Percentiles rank a stretch among this genome's conserved stretches.
These are phyloP conservation scores for Polychaeton citri DNA, from an alignment of 2,329 filamentous ascomycete species.

Conservation along the genomic window DNA sequence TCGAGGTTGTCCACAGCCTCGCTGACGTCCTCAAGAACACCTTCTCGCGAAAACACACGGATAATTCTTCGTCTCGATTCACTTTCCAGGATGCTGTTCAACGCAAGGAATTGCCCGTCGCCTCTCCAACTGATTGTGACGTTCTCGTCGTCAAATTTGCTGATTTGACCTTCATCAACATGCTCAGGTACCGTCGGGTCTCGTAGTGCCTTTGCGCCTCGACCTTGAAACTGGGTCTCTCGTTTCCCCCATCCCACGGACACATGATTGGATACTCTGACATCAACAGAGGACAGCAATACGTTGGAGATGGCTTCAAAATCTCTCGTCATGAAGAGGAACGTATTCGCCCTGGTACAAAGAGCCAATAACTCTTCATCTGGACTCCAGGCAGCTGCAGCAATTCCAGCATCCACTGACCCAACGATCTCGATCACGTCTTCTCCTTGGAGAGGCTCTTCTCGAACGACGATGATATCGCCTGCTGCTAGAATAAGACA, in stretches of 20 bases:
- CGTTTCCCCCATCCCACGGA: conserved; percentile 97
- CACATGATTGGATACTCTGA: conserved; percentile 76
- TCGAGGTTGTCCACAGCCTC: conserved; percentile 93
- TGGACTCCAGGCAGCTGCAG: conserved; percentile 81
- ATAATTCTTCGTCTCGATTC: conserved; percentile 59
- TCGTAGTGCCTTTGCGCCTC: conserved; percentile 59
- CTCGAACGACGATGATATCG: conserved; percentile 75
- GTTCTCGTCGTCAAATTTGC: conserved; percentile 55
- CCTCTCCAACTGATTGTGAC: conserved; percentile 83
- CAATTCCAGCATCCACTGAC: conserved; percentile 83
- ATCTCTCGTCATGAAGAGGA: conserved; percentile 83
- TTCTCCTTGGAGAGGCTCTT: conserved; percentile 51
- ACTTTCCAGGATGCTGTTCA: conserved; percentile 70
- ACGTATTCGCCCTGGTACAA: conserved; percentile 62
- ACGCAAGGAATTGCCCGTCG: conserved; percentile 78
- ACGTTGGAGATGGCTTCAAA: conserved; percentile 76
- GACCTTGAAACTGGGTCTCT: conserved; percentile 91
- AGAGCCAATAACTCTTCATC: conserved; percentile 85
- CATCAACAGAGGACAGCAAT: conserved; percentile 55
- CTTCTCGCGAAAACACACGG: conserved; percentile 81
- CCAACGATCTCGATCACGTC: conserved; percentile 90
- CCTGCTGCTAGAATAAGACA: conserved; percentile 80
- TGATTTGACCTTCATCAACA: conserved; percentile 70
- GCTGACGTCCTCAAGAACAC: conserved; percentile 79
- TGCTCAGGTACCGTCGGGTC: conserved; percentile 93